Conservation (phyloP, 805 yeast genomes). For the Zygosaccharomyces siamensis region DNA sequence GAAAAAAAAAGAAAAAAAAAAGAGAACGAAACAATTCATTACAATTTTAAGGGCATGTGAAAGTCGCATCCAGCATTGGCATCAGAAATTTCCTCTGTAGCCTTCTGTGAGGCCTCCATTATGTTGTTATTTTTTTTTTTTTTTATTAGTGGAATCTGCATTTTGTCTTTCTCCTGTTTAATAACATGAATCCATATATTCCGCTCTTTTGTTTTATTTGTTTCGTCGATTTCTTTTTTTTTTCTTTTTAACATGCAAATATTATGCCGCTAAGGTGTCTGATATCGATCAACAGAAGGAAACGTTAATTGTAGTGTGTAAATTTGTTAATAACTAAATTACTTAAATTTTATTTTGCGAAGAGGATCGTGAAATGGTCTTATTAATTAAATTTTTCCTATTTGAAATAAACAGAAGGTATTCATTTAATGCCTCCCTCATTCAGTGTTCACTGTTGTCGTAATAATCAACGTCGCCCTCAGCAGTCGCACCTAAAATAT, state of each 20-base stretch:
- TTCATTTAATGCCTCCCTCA: not conserved
- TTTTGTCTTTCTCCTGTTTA: not conserved
- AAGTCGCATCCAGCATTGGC: not conserved
- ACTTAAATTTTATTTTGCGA: not conserved
- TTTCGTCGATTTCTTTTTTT: not conserved
- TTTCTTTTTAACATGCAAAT: not conserved
- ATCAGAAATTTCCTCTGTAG: not conserved
- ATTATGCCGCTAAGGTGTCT: not conserved
- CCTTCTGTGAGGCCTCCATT: not conserved
- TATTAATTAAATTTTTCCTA: not conserved
- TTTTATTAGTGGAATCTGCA: not conserved
- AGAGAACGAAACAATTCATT: not conserved
- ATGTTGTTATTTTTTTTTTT: not conserved
- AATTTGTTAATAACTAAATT: not conserved
- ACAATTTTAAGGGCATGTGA: not conserved
- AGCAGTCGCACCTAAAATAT: conserved; percentile 48
- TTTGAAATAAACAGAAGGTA: not conserved
- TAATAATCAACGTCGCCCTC: conserved; percentile 27
- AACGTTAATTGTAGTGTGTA: not conserved
- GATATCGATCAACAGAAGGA: not conserved
- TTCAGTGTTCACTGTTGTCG: conserved; percentile 10
- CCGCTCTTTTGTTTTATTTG: not conserved
- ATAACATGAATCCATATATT: not conserved
- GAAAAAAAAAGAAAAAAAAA: not conserved
- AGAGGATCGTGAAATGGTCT: too few relatives aligned